Percentiles rank a stretch among this genome's conserved stretches.
Evolutionary conservation across 2,329 filamentous ascomycete genomes (phyloP).

Genomic region (Calonectria pteridis): DNA sequence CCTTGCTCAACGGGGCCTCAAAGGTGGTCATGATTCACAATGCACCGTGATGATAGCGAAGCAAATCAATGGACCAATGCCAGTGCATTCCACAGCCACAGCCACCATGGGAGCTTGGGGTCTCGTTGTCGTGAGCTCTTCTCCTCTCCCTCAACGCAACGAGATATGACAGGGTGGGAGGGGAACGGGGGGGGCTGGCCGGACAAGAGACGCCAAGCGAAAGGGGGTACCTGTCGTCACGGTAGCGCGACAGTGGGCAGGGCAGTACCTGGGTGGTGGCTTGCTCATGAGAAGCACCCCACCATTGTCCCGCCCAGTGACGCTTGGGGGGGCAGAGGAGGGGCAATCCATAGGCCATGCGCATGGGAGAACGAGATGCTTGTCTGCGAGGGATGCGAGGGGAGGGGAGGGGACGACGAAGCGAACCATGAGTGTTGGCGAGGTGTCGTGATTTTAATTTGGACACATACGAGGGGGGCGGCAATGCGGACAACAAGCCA

Average conservation of each 20-base stretch:
- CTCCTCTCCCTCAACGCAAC: background rate
- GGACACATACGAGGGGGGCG: background rate
- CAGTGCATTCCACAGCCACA: slow-evolving; percentile 13
- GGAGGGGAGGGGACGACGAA: background rate
- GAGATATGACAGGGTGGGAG: background rate
- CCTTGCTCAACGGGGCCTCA: background rate
- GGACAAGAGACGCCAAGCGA: slow-evolving; percentile 8
- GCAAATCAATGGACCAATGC: slow-evolving; percentile 7
- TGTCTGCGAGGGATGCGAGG: background rate
- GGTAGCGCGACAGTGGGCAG: background rate
- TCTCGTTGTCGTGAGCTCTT: slow-evolving; percentile 7
- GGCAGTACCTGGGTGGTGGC: background rate
- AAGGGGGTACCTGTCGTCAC: slow-evolving; percentile 16
- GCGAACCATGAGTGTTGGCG: slow-evolving; percentile 1
- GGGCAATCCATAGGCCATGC: slow-evolving; percentile 26
- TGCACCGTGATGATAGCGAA: background rate
- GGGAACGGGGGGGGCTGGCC: background rate
- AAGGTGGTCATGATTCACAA: background rate
- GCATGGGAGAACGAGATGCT: slow-evolving; percentile 10
- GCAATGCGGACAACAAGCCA: background rate
- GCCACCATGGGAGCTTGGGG: slow-evolving; percentile 9
- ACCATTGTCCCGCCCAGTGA: slow-evolving; percentile 23
- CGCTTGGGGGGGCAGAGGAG: slow-evolving; percentile 16
- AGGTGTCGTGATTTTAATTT: slow-evolving; percentile 6
- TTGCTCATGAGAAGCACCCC: slow-evolving; percentile 18